These are phyloP conservation scores for Vitrella brassicaformis DNA, from an alignment of 73 alveolate species.

Conservation along the genomic window DNA sequence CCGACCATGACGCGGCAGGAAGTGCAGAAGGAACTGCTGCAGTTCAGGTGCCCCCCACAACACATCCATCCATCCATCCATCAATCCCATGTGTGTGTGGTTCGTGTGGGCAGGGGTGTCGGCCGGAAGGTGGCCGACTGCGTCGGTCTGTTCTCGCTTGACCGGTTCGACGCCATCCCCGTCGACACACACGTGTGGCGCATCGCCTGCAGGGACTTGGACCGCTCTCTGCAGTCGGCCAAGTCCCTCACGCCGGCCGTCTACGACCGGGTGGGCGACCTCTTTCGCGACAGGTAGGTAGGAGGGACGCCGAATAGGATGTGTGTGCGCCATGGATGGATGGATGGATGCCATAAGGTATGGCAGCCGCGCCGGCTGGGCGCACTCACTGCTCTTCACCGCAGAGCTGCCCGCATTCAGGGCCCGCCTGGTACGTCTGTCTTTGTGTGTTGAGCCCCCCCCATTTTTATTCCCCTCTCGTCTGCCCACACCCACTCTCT, in stretches of 20 bases:
- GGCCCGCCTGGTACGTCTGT: not conserved
- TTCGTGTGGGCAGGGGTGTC: slow-evolving; percentile 12
- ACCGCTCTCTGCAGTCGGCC: not conserved
- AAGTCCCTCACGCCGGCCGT: not conserved
- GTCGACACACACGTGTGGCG: slow-evolving; percentile 52
- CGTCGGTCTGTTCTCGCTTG: slow-evolving; percentile 42
- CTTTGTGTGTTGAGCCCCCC: too few species aligned
- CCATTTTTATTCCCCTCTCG: too few species aligned
- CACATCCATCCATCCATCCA: not conserved
- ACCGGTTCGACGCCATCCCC: slow-evolving; percentile 34
- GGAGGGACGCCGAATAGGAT: not conserved
- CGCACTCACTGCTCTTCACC: slow-evolving; percentile 13
- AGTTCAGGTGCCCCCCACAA: not conserved
- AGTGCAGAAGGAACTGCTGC: not conserved
- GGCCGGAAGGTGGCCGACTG: slow-evolving; percentile 56
- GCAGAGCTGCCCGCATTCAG: slow-evolving; percentile 8
- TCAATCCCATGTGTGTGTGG: not conserved
- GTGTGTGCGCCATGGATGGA: not conserved
- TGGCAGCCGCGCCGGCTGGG: slow-evolving; percentile 35
- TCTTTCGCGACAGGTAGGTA: not conserved
- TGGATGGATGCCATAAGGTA: not conserved
- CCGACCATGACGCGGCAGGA: not conserved
- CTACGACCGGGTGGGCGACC: not conserved
- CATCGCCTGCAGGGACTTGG: slow-evolving; percentile 38
- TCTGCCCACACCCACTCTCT: too few species aligned